Base-by-base conservation (phyloP, 1,139 yeast species). In the Nadsonia starkeyi-henricii region DNA sequence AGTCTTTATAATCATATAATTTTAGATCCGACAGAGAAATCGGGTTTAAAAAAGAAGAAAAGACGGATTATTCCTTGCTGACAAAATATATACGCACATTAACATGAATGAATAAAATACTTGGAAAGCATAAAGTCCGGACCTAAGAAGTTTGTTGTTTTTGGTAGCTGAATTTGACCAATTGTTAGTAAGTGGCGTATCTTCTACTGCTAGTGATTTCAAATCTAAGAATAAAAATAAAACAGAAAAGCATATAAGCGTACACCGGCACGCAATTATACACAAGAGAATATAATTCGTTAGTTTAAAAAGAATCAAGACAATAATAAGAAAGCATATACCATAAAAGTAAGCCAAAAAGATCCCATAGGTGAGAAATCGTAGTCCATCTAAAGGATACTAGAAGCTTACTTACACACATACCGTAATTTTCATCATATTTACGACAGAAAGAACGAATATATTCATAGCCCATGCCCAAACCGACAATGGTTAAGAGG, bases 101-200 rank as follows among this genome's bases (percentile, higher is more conserved):
- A 84, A 65, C 70, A 81, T 68, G 58, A 83, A 82, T 1, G 93
- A 81, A 61, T 80, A 83, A 3, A 84, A 83, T 15, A 85, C 89
- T 60, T 82, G 89, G 17, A 77, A 53, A 1, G 84, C 93, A 60
- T 85, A 85, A 39, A 77, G 59, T 20, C 71, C 46, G 41, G 81
- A 51, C 33, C 54, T 48, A 18, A 43, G 30, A 13, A 54, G 13
- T 45, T 50, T 49, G 41, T 49, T 47, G 42, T 51, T 48, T 36
- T 45, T 45, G 20, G 33, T 45, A 18, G 42, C 39, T 43, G 19
- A 19, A 23, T 20, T 15, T 23, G 18, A 20, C 28, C 37, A 49
- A 41, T 41, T 53, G 49, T 48, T 36, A 42, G 51, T 46, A 45
- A 41, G 15, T 3, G 39, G 41, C 15, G 41, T 18, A 18, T 42